Percentiles rank a stretch among this genome's conserved stretches.
phyloP scores from a whole-genome alignment of 805 yeast species.

The Lachancea quebecensis region DNA sequence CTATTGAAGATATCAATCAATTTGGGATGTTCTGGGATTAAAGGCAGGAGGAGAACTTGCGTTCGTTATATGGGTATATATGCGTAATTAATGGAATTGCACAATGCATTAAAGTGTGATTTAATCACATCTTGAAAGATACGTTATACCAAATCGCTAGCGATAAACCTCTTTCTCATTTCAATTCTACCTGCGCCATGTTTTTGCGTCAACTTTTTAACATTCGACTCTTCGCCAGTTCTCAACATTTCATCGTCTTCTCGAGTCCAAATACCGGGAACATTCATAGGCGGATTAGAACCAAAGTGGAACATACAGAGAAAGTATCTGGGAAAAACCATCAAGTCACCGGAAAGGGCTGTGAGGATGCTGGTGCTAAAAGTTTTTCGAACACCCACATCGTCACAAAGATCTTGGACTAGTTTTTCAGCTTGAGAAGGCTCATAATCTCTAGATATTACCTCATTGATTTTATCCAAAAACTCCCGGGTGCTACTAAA shows the following conservation, averaged over 20 bases:
- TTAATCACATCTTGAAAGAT: background rate
- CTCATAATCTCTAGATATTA: conserved; percentile 36
- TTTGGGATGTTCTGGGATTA: background rate
- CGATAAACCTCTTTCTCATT: conserved; percentile 36
- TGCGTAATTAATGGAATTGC: too few species aligned
- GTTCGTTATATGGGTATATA: too few species aligned
- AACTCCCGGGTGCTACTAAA: conserved; percentile 26
- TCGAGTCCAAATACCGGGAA: conserved; percentile 41
- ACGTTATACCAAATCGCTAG: conserved; percentile 29
- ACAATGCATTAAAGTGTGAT: too few species aligned
- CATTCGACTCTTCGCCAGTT: conserved; percentile 30
- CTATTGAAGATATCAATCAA: background rate
- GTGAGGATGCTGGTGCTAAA: conserved; percentile 39
- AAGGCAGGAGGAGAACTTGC: too few species aligned
- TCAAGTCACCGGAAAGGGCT: conserved; percentile 39
- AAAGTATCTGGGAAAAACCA: conserved; percentile 37
- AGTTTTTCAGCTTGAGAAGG: conserved; percentile 39
- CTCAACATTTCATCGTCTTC: conserved; percentile 37
- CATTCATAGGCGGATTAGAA: conserved; percentile 37
- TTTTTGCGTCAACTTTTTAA: conserved; percentile 30
- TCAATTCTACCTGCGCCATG: conserved; percentile 39
- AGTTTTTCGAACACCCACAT: conserved; percentile 37
- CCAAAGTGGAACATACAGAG: conserved; percentile 36
- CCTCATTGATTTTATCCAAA: conserved; percentile 33
- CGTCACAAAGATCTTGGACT: conserved; percentile 35